phyloP scores from a whole-genome alignment of 148 eudicot genomes.

The Linanthus parryae region DNA sequence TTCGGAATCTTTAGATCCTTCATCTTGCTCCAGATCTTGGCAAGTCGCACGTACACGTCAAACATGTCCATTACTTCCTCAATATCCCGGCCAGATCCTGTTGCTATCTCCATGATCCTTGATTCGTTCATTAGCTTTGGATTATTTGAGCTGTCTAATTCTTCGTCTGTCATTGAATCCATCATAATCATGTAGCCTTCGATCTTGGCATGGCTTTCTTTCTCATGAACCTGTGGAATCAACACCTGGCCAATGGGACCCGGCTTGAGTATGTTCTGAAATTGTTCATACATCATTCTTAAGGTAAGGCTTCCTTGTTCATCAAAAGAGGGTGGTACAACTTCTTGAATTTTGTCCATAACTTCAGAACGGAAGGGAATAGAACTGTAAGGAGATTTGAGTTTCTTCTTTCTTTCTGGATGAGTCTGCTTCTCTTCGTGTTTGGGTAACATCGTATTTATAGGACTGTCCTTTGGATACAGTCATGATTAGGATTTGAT shows the following conservation, averaged over 20 bases:
- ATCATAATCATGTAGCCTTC: slow-evolving; percentile 97
- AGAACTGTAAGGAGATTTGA: too few relatives aligned
- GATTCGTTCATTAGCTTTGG: slow-evolving; percentile 85
- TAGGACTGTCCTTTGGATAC: too few relatives aligned
- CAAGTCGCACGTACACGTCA: slow-evolving; percentile 84
- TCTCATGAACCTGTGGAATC: slow-evolving; percentile 86
- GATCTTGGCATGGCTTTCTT: slow-evolving; percentile 89
- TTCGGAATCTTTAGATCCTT: slow-evolving; percentile 93
- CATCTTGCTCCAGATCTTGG: slow-evolving; percentile 92
- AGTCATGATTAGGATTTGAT: too few relatives aligned
- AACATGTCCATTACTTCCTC: slow-evolving; percentile 82
- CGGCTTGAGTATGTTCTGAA: slow-evolving; percentile 91
- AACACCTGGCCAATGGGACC: slow-evolving; percentile 98
- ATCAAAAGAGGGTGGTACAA: slow-evolving; percentile 97
- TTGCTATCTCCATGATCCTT: slow-evolving; percentile 83
- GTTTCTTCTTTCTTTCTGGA: too few relatives aligned
- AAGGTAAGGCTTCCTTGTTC: slow-evolving; percentile 96
- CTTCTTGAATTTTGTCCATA: slow-evolving; percentile 97
- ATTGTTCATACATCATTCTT: slow-evolving; percentile 96
- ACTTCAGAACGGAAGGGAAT: too few relatives aligned
- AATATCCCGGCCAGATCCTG: slow-evolving; percentile 75
- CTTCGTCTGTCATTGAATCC: slow-evolving; percentile 98
- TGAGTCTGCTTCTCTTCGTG: too few relatives aligned
- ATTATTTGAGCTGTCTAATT: slow-evolving; percentile 86
- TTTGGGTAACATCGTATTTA: too few relatives aligned